Conservation (phyloP, 2,329 filamentous ascomycete species). For the Colletotrichum simmondsii region DNA sequence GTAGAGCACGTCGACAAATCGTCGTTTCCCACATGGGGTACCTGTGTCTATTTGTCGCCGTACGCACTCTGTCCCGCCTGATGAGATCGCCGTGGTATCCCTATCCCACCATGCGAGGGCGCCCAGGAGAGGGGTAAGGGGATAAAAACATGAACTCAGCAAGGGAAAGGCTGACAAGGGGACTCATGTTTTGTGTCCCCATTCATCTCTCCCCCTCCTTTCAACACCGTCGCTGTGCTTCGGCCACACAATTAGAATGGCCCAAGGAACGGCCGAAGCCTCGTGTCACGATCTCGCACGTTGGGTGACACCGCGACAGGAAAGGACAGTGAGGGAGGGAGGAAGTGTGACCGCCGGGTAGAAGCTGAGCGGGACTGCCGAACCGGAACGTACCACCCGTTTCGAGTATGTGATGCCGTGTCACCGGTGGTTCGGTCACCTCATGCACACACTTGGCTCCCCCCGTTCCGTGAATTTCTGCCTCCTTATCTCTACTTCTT, state of each 20-base stretch:
- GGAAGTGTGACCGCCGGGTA: neutral
- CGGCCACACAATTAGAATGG: neutral
- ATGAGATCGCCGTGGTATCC: slow-evolving; percentile 7
- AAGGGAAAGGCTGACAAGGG: neutral
- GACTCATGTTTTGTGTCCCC: neutral
- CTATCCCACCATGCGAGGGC: neutral
- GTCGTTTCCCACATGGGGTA: neutral
- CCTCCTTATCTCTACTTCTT: slow-evolving; percentile 42
- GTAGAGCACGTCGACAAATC: neutral
- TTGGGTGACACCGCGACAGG: slow-evolving; percentile 9
- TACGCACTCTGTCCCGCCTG: neutral
- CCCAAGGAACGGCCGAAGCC: neutral
- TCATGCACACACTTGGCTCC: neutral
- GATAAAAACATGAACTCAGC: neutral
- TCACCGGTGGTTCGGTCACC: slow-evolving; percentile 11
- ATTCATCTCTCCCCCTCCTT: neutral
- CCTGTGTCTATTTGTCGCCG: slow-evolving; percentile 3
- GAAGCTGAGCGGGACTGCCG: slow-evolving; percentile 12
- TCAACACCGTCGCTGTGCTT: neutral
- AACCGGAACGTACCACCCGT: slow-evolving; percentile 1
- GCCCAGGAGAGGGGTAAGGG: neutral
- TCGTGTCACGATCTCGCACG: slow-evolving; percentile 12
- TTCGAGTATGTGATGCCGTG: slow-evolving; percentile 33
- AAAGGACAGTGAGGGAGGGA: neutral
- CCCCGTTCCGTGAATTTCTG: neutral